Evolutionary conservation across 2,329 filamentous ascomycete species (phyloP).

Genomic region (Magnaporthiopsis rhizophila): DNA sequence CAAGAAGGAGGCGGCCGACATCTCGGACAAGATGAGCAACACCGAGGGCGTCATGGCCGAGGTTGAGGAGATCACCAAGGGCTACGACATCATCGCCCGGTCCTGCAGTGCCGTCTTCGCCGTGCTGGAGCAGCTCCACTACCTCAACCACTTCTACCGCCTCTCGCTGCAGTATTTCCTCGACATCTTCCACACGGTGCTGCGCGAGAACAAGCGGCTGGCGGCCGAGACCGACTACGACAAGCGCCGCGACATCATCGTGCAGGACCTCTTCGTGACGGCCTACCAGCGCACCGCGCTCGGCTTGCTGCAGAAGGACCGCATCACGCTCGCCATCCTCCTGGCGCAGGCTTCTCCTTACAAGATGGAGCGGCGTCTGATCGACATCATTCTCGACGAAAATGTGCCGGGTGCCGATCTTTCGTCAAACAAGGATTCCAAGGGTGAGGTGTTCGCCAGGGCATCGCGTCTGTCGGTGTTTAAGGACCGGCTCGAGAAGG

Average conservation of each 20-base stretch:
- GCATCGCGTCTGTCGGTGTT: conserved; percentile 64
- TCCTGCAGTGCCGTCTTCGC: conserved; percentile 98
- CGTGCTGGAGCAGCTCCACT: conserved; percentile 91
- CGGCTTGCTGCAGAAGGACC: conserved; percentile 86
- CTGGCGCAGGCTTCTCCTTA: conserved; percentile 94
- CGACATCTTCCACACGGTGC: conserved; percentile 90
- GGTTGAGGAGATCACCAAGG: conserved; percentile 88
- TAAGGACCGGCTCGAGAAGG: conserved; percentile 60
- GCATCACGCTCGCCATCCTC: conserved; percentile 88
- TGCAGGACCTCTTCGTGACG: conserved; percentile 84
- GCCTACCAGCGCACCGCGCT: conserved; percentile 91
- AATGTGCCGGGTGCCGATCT: conserved; percentile 69
- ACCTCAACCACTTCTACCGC: conserved; percentile 98
- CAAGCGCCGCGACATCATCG: conserved; percentile 76
- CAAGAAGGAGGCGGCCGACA: conserved; percentile 95
- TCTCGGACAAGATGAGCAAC: conserved; percentile 90
- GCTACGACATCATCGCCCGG: conserved; percentile 87
- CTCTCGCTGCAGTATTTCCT: conserved; percentile 98
- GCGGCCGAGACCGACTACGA: conserved; percentile 66
- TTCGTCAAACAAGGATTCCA: conserved; percentile 54
- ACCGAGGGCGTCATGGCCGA: conserved; percentile 98
- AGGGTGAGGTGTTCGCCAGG: conserved; percentile 59
- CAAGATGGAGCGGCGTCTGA: conserved; percentile 82
- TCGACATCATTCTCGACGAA: conserved; percentile 79
- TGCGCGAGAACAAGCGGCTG: conserved; percentile 71